Conservation (phyloP, 768 basidiomycete genomes). For the Amanita fuliginea region DNA sequence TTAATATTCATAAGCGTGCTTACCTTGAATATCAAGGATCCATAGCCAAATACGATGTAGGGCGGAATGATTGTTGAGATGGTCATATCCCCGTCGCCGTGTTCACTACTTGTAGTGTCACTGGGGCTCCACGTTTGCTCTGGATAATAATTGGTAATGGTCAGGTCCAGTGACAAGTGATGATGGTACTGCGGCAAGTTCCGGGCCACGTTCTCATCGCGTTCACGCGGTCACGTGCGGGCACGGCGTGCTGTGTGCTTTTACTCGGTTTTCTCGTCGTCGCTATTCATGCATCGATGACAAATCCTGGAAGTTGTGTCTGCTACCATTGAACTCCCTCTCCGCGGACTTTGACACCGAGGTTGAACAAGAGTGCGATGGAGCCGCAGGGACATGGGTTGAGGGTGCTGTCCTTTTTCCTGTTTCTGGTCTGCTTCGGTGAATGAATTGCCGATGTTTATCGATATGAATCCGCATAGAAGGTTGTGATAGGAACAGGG, state of each 20-base stretch:
- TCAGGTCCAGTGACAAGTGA: too few species aligned
- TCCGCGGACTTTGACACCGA: neutral
- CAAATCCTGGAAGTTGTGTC: neutral
- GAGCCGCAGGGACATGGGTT: neutral
- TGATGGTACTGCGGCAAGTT: too few species aligned
- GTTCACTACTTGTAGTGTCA: too few species aligned
- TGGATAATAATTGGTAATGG: too few species aligned
- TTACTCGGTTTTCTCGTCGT: neutral
- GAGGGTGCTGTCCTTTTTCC: neutral
- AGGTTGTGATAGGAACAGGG: neutral
- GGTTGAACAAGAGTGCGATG: neutral
- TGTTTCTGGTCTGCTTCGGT: too few species aligned
- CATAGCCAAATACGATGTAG: slow-evolving; percentile 89
- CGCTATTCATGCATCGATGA: neutral
- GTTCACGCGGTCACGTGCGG: too few species aligned
- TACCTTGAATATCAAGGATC: slow-evolving; percentile 89
- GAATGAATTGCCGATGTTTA: too few species aligned
- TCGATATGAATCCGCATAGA: neutral
- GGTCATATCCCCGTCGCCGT: neutral
- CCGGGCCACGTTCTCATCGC: too few species aligned
- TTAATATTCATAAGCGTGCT: neutral
- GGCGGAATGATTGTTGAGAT: neutral
- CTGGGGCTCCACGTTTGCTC: too few species aligned
- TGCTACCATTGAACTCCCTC: too few species aligned
- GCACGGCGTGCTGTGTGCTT: too few species aligned